Evolutionary conservation across 306 rosid genomes (phyloP).

Genomic region (Dryas alaskensis): DNA sequence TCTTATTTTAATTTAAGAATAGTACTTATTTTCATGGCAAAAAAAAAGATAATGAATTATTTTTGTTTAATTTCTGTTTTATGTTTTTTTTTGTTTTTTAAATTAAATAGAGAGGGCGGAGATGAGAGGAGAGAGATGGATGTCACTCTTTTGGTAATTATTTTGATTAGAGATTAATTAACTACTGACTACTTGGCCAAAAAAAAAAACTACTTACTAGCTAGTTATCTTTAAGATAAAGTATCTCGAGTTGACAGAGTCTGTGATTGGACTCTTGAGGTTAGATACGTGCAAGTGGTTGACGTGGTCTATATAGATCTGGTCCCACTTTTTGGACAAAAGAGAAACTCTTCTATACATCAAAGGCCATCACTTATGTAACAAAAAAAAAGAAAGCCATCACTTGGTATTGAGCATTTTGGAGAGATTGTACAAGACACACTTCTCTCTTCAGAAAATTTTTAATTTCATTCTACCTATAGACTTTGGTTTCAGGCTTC

Average conservation of each 20-base stretch:
- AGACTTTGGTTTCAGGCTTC: neutral
- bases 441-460: neutral
- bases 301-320: neutral
- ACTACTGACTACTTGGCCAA: too few relatives aligned
- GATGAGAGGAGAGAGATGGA: too few relatives aligned
- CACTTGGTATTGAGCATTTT: neutral
- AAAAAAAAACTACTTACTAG: too few relatives aligned
- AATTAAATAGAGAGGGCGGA: too few relatives aligned
- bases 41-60: too few relatives aligned
- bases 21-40: too few relatives aligned
- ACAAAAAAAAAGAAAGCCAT: neutral
- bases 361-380: neutral
- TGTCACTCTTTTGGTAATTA: too few relatives aligned
- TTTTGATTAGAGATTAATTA: too few relatives aligned
- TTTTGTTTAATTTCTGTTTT: too few relatives aligned
- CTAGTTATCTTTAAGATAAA: too few relatives aligned
- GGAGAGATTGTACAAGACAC: constrained; percentile 10
- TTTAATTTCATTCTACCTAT: neutral
- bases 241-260: neutral
- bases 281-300: neutral
- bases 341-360: neutral
- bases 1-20: too few relatives aligned
- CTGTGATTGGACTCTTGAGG: neutral
- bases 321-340: neutral
- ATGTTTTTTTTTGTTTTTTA: too few relatives aligned